These are phyloP conservation scores for Craspedostauros australis DNA, from an alignment of 108 stramenopile genomes.

Conservation along the genomic window DNA sequence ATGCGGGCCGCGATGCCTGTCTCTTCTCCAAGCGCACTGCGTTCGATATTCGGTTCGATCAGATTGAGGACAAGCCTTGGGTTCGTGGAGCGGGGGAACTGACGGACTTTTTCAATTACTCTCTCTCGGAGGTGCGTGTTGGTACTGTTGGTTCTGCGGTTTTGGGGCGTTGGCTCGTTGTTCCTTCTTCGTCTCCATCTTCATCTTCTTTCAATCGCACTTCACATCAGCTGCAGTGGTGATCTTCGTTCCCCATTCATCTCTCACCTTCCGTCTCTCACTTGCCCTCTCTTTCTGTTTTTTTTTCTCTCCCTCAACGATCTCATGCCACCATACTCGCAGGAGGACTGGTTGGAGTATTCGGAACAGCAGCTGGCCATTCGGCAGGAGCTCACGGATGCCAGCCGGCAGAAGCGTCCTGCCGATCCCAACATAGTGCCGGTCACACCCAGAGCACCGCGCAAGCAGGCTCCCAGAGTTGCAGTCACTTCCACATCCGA, in stretches of 20 bases:
- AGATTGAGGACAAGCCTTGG: conserved; percentile 92
- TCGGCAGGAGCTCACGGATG: conserved; percentile 86
- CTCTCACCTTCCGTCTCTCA: background rate
- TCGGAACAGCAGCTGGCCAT: conserved; percentile 67
- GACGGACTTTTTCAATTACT: conserved; percentile 88
- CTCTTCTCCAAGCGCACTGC: conserved; percentile 85
- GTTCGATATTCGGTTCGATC: conserved; percentile 89
- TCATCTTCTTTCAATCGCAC: background rate
- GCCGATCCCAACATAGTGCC: conserved; percentile 81
- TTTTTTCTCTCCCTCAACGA: too few relatives aligned
- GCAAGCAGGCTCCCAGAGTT: conserved; percentile 57
- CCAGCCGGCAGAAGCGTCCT: conserved; percentile 60
- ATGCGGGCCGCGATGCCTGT: conserved; percentile 85
- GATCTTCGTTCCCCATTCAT: too few relatives aligned
- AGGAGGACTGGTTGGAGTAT: conserved; percentile 87
- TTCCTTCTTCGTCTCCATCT: background rate
- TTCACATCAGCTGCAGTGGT: too few relatives aligned
- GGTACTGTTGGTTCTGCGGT: background rate
- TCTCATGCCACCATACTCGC: too few relatives aligned
- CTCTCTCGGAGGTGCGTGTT: conserved; percentile 34
- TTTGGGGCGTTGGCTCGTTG: background rate
- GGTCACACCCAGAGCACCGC: conserved; percentile 49
- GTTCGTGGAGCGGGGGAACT: conserved; percentile 46
- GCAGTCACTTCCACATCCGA: conserved; percentile 40
- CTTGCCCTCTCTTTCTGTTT: too few relatives aligned